A percentile compares a stretch with the other conserved stretches of the same genome.
phyloP scores from a whole-genome alignment of 768 basidiomycete species.

The Erythrobasidium yunnanense region DNA sequence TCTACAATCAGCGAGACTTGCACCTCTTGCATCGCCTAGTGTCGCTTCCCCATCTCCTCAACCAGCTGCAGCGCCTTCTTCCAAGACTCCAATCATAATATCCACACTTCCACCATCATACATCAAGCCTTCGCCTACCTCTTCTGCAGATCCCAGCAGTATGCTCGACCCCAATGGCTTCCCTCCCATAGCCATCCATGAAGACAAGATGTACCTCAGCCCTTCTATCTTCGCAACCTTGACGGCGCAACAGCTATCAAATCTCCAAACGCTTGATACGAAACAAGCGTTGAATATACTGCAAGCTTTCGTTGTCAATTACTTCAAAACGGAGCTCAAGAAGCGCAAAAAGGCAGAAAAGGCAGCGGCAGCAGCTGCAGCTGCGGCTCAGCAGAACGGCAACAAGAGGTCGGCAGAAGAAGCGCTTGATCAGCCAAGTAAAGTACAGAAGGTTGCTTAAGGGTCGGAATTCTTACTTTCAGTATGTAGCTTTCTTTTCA shows the following conservation, averaged over 20 bases:
- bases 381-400: not conserved
- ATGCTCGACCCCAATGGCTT: conserved; percentile 30
- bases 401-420: too few relatives aligned
- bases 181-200: conserved; percentile 67
- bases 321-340: conserved; percentile 62
- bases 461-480: too few relatives aligned
- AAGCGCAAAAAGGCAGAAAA: conserved; percentile 40
- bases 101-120: conserved; percentile 50
- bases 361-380: not conserved
- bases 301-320: conserved; percentile 72
- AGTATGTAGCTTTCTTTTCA: too few relatives aligned
- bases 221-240: conserved; percentile 73
- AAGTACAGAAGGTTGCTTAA: too few relatives aligned
- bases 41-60: conserved; percentile 5
- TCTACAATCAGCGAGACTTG: not conserved
- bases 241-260: conserved; percentile 58
- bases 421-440: too few relatives aligned
- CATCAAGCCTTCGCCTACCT: conserved; percentile 50
- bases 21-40: not conserved
- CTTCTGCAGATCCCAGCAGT: conserved; percentile 37
- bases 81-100: conserved; percentile 57
- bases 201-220: conserved; percentile 70
- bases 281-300: conserved; percentile 68
- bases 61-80: not conserved
- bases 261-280: conserved; percentile 68